Percentiles rank a stretch among this genome's conserved stretches.
phyloP scores from a whole-genome alignment of 768 basidiomycete genomes.

The Trametes coccinea region DNA sequence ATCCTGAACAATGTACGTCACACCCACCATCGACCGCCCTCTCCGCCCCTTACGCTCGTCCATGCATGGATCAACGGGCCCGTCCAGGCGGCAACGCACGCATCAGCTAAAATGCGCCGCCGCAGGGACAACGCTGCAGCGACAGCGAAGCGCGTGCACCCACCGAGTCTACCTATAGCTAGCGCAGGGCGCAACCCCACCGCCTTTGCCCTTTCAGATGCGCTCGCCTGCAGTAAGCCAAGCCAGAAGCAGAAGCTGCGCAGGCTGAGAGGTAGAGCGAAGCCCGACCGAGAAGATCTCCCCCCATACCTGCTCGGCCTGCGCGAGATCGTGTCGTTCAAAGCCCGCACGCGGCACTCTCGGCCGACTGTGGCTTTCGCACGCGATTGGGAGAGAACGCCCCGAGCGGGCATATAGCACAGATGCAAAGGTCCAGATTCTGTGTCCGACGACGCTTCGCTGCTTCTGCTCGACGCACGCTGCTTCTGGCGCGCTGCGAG shows the following conservation, averaged over 20 bases:
- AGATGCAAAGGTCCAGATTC: neutral
- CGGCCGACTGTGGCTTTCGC: neutral
- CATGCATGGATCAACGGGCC: neutral
- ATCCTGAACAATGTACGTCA: constrained; percentile 22
- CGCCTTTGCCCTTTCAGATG: neutral
- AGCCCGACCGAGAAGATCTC: constrained; percentile 4
- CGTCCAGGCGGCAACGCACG: neutral
- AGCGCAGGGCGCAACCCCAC: no score
- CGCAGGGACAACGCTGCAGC: neutral
- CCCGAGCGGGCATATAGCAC: no score
- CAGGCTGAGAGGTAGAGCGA: neutral
- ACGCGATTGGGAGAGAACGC: neutral
- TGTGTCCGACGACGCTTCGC: neutral
- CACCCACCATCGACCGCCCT: constrained; percentile 5
- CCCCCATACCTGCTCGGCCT: neutral
- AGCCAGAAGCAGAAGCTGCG: constrained; percentile 3
- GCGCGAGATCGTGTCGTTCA: neutral
- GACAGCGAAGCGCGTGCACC: no score
- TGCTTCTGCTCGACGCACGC: constrained; percentile 7
- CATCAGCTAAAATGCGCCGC: neutral
- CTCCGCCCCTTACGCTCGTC: neutral
- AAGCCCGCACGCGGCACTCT: neutral
- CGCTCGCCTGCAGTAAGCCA: neutral
- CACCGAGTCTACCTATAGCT: no score
- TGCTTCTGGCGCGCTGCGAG: neutral